Conservation (phyloP, 164 flowering plant species). For the Chloranthus sessilifolius region DNA sequence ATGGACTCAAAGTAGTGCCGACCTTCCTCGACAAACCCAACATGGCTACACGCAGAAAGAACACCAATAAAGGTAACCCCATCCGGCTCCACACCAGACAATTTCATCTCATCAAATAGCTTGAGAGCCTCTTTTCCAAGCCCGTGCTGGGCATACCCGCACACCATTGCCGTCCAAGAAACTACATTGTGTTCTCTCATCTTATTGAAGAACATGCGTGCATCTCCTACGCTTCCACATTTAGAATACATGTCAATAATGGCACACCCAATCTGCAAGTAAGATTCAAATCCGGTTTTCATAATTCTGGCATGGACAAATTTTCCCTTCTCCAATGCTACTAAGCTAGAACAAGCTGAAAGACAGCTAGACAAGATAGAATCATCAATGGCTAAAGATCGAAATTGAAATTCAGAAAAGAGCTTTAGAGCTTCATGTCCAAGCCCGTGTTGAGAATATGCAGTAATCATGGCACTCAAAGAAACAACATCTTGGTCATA, state of each 20-base stretch:
- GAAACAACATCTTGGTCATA: conserved; percentile 16
- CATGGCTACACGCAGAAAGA: conserved; percentile 79
- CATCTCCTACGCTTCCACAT: conserved; percentile 50
- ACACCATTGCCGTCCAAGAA: conserved; percentile 75
- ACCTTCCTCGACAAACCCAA: conserved; percentile 75
- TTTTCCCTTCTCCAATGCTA: conserved; percentile 34
- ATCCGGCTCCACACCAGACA: conserved; percentile 46
- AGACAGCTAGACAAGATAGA: conserved; percentile 70
- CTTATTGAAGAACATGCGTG: conserved; percentile 40
- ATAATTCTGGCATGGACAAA: conserved; percentile 50
- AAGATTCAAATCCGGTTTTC: conserved; percentile 55
- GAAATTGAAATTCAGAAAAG: conserved; percentile 34
- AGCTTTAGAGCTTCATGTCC: conserved; percentile 33
- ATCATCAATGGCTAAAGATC: conserved; percentile 47
- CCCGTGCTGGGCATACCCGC: conserved; percentile 74
- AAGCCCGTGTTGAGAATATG: conserved; percentile 32
- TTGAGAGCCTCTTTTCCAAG: conserved; percentile 44
- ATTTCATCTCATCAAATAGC: conserved; percentile 51
- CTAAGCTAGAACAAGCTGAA: conserved; percentile 55
- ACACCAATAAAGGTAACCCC: conserved; percentile 71
- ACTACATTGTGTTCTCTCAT: conserved; percentile 54
- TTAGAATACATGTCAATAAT: conserved; percentile 68
- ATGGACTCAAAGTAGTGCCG: conserved; percentile 48
- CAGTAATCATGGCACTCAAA: conserved; percentile 55
- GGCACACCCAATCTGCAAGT: conserved; percentile 54